phyloP scores from a whole-genome alignment of 345 rosid genomes.

The Salix udensis region DNA sequence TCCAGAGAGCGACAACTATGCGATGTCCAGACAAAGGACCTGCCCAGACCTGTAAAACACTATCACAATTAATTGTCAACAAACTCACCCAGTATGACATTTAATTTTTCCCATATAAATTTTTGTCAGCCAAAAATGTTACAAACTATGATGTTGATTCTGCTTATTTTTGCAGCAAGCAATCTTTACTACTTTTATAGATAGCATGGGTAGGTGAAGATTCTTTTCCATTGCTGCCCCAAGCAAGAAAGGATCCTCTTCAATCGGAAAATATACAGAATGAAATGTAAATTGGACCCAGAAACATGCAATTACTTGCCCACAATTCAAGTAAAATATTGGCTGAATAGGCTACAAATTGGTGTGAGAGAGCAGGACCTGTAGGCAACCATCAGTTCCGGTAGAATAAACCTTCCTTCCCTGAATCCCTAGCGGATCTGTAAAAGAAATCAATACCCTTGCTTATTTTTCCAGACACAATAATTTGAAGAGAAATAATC shows the following conservation, averaged over 20 bases:
- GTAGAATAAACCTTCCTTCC: constrained; percentile 69
- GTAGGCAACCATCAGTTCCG: constrained; percentile 61
- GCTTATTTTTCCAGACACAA: constrained; percentile 2
- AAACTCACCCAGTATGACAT: background rate
- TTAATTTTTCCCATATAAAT: too few species aligned
- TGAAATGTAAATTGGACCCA: background rate
- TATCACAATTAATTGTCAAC: background rate
- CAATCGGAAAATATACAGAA: background rate
- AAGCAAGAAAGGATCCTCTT: background rate
- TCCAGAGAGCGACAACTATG: constrained; percentile 81
- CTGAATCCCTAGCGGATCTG: constrained; percentile 95
- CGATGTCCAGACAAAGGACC: constrained; percentile 82
- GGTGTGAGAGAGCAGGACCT: constrained; percentile 38
- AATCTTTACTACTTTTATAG: background rate
- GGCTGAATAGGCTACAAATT: constrained; percentile 4
- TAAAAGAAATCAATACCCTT: constrained; percentile 25
- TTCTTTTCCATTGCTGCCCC: background rate
- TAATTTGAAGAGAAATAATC: background rate
- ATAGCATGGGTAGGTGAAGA: background rate
- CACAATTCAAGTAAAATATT: background rate
- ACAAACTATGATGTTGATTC: background rate
- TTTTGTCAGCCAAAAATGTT: background rate
- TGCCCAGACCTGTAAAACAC: constrained; percentile 67
- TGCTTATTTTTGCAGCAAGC: background rate
- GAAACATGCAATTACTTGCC: background rate